Evolutionary conservation across 495 filamentous ascomycete species (phyloP).

Genomic region (Penicillium macrosclerotiorum): DNA sequence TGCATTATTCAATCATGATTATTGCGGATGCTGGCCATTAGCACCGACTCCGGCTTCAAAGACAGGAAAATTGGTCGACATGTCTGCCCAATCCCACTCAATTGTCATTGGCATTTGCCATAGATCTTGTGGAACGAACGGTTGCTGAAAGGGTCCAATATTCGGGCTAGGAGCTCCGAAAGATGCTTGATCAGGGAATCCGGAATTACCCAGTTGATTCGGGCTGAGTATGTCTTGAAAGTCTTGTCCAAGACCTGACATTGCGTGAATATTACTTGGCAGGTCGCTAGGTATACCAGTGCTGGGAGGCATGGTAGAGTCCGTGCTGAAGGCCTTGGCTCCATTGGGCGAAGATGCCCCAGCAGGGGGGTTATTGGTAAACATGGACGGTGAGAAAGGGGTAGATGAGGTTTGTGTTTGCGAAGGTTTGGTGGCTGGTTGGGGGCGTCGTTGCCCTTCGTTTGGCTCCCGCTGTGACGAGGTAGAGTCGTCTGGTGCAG

Average conservation of each 20-base stretch:
- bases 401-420: conserved; percentile 26
- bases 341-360: conserved; percentile 23
- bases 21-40: conserved; percentile 25
- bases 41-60: conserved; percentile 31
- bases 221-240: conserved; percentile 42
- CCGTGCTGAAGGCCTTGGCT: conserved; percentile 29
- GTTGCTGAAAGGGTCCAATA: conserved; percentile 72
- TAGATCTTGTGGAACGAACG: conserved; percentile 92
- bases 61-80: conserved; percentile 53
- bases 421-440: conserved; percentile 22
- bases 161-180: conserved; percentile 37
- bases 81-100: conserved; percentile 98
- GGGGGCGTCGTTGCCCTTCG: conserved; percentile 23
- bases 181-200: conserved; percentile 44
- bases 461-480: conserved; percentile 17
- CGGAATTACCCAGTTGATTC: conserved; percentile 34
- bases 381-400: conserved; percentile 35
- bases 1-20: conserved; percentile 18
- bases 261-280: conserved; percentile 28
- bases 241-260: conserved; percentile 37
- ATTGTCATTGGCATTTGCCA: conserved; percentile 96
- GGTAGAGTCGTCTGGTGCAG: conserved; percentile 42
- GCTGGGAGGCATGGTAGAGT: conserved; percentile 34
- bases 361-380: conserved; percentile 27
- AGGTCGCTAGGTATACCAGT: conserved; percentile 23